Conservation (phyloP, 2,329 filamentous ascomycete species). For the Aspergillus bombycis region DNA sequence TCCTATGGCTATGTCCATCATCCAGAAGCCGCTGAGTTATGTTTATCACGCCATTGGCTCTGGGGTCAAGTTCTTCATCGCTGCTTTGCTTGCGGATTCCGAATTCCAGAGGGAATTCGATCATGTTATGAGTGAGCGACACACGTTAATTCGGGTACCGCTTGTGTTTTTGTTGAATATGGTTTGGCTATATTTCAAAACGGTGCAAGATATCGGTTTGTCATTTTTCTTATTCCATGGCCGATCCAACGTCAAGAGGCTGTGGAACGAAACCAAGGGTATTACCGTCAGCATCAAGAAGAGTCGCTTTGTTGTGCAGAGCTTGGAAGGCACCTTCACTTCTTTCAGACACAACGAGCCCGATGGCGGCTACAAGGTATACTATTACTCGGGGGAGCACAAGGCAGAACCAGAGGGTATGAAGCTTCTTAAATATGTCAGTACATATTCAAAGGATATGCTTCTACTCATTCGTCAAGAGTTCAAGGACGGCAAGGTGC, state of each 20-base stretch:
- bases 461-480: slow-evolving; percentile 50
- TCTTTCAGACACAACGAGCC: slow-evolving; percentile 50
- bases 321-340: slow-evolving; percentile 53
- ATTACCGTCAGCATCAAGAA: slow-evolving; percentile 53
- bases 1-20: slow-evolving; percentile 24
- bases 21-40: slow-evolving; percentile 42
- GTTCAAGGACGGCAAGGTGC: slow-evolving; percentile 45
- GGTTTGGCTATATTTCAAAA: slow-evolving; percentile 53
- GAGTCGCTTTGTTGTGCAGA: slow-evolving; percentile 51
- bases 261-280: slow-evolving; percentile 55
- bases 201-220: slow-evolving; percentile 48
- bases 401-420: slow-evolving; percentile 50
- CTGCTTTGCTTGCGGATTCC: slow-evolving; percentile 55
- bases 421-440: slow-evolving; percentile 48
- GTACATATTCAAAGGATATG: slow-evolving; percentile 53
- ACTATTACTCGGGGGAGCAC: slow-evolving; percentile 43
- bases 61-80: slow-evolving; percentile 53
- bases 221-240: slow-evolving; percentile 54
- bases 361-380: slow-evolving; percentile 46
- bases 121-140: slow-evolving; percentile 44
- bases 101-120: slow-evolving; percentile 57
- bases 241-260: slow-evolving; percentile 51
- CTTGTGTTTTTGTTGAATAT: slow-evolving; percentile 47
- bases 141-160: slow-evolving; percentile 40
- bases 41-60: slow-evolving; percentile 49